These are phyloP conservation scores for Didymella pinodella DNA, from an alignment of 2,329 filamentous ascomycete species.

Conservation along the genomic window DNA sequence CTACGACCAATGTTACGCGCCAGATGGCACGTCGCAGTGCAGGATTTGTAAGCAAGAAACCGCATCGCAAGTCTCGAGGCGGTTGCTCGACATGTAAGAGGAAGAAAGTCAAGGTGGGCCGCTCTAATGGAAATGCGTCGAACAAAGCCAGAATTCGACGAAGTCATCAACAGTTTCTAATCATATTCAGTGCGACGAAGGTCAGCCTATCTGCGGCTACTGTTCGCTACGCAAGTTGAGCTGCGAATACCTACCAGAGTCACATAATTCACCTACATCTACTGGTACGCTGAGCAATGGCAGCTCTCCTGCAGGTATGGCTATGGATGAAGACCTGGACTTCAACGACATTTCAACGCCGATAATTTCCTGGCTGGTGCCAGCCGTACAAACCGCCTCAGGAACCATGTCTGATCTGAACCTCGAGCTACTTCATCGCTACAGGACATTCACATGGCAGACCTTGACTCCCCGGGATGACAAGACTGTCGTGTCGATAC, in stretches of 20 bases:
- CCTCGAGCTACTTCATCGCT: slow-evolving; percentile 38
- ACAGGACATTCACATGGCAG: slow-evolving; percentile 36
- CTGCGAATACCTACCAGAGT: slow-evolving; percentile 36
- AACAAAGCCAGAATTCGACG: background rate
- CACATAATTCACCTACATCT: slow-evolving; percentile 12
- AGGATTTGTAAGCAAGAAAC: slow-evolving; percentile 44
- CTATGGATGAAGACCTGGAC: slow-evolving; percentile 9
- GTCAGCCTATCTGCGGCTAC: slow-evolving; percentile 38
- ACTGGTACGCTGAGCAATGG: background rate
- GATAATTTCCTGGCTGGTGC: slow-evolving; percentile 26
- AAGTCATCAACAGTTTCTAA: background rate
- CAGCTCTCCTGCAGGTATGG: background rate
- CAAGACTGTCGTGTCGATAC: slow-evolving; percentile 24
- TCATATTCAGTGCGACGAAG: slow-evolving; percentile 42
- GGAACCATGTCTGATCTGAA: slow-evolving; percentile 34
- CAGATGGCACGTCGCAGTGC: slow-evolving; percentile 37
- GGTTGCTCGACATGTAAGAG: slow-evolving; percentile 45
- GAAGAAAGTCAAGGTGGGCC: slow-evolving; percentile 46
- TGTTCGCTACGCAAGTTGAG: slow-evolving; percentile 35
- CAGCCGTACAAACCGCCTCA: slow-evolving; percentile 29
- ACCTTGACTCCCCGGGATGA: slow-evolving; percentile 35
- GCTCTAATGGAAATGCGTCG: background rate
- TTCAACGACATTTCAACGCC: slow-evolving; percentile 26
- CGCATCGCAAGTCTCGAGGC: slow-evolving; percentile 44
- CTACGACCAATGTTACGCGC: too few species aligned